These are phyloP conservation scores for Leccinum disarticulatum DNA, from an alignment of 768 basidiomycete genomes.

Conservation along the genomic window DNA sequence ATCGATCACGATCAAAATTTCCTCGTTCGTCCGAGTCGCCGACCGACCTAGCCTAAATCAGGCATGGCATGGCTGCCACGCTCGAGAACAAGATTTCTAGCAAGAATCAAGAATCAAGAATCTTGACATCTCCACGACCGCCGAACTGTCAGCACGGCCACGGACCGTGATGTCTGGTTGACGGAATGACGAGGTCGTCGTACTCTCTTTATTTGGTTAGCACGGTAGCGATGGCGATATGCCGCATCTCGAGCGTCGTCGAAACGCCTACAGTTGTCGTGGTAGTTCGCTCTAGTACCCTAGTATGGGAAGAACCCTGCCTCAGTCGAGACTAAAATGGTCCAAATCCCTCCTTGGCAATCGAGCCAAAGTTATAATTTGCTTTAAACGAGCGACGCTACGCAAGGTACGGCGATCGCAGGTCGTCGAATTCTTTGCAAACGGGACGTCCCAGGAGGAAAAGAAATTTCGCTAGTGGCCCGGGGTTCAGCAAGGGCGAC, in stretches of 20 bases:
- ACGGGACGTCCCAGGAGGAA: no score
- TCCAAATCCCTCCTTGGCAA: not conserved
- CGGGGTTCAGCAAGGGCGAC: not conserved
- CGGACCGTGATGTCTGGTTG: not conserved
- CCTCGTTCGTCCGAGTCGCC: not conserved
- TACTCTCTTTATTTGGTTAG: not conserved
- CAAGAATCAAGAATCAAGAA: not conserved
- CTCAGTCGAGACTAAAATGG: not conserved
- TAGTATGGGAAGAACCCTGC: not conserved
- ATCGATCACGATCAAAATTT: not conserved
- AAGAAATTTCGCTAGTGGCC: no score
- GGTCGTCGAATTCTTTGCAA: no score
- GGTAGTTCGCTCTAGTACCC: not conserved
- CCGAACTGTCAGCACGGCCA: not conserved
- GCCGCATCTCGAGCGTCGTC: not conserved
- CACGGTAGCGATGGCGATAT: not conserved
- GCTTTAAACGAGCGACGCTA: no score
- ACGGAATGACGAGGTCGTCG: not conserved
- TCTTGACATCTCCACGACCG: not conserved
- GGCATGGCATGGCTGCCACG: not conserved
- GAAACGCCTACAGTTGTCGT: not conserved
- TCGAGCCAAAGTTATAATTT: not conserved
- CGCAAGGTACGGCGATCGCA: no score
- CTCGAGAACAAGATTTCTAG: not conserved
- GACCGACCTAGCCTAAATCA: not conserved